A percentile compares a stretch with the other conserved stretches of the same genome.
These are phyloP conservation scores for Selenicereus undatus DNA, from an alignment of 148 eudicot genomes.

Conservation along the genomic window DNA sequence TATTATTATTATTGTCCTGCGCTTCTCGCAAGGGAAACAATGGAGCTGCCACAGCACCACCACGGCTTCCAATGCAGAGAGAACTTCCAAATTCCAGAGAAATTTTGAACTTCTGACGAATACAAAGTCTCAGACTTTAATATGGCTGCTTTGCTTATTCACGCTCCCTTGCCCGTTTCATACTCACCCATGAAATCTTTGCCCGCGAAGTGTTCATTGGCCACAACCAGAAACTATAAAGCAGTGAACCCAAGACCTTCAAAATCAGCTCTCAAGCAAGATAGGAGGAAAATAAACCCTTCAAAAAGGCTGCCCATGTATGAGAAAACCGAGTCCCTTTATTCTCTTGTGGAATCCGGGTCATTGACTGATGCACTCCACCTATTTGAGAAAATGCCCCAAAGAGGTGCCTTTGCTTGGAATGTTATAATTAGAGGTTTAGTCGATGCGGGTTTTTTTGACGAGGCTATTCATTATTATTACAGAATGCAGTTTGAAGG, in stretches of 20 bases:
- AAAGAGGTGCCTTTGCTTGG: conserved; percentile 53
- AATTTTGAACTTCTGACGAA: background rate
- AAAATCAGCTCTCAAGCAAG: background rate
- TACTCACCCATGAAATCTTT: conserved; percentile 1
- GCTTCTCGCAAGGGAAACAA: background rate
- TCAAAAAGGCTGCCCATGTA: conserved; percentile 12
- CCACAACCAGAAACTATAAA: conserved; percentile 7
- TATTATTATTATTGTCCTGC: too few relatives aligned
- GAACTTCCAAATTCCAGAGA: background rate
- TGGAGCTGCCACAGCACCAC: background rate
- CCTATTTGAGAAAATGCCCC: conserved; percentile 59
- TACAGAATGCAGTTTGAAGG: conserved; percentile 49
- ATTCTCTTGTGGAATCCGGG: conserved; percentile 38
- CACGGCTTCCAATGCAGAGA: background rate
- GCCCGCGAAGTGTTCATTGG: background rate
- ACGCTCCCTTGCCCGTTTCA: conserved; percentile 9
- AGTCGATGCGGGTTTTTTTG: conserved; percentile 40
- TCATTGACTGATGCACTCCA: conserved; percentile 55
- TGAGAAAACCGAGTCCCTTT: conserved; percentile 19
- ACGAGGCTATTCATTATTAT: conserved; percentile 44
- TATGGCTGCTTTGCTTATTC: conserved; percentile 27
- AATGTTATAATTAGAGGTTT: conserved; percentile 59
- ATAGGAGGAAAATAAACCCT: conserved; percentile 10
- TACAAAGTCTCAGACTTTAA: background rate
- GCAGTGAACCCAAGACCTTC: conserved; percentile 5